Percentiles rank a stretch among this genome's conserved stretches.
phyloP scores from a whole-genome alignment of 805 yeast genomes.

The Metschnikowia lunata region DNA sequence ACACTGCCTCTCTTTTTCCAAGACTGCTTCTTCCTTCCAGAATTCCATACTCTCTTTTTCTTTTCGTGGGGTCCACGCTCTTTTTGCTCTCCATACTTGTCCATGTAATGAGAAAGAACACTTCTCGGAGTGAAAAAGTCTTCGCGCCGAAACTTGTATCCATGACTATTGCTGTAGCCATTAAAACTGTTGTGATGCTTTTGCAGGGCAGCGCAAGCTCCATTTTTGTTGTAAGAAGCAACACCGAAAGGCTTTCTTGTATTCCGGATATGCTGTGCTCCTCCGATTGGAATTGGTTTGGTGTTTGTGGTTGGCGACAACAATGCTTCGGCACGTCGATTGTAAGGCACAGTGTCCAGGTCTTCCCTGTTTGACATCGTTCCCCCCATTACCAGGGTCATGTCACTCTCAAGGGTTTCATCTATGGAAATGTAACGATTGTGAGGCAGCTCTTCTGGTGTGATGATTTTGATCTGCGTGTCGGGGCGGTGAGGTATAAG shows the following conservation, averaged over 20 bases:
- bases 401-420: slow-evolving; percentile 10
- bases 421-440: slow-evolving; percentile 6
- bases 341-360: slow-evolving; percentile 25
- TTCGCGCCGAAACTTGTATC: slow-evolving; percentile 49
- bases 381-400: slow-evolving; percentile 1
- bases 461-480: background rate
- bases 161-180: slow-evolving; percentile 7
- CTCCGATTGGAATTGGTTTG: slow-evolving; percentile 39
- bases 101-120: slow-evolving; percentile 66
- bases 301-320: slow-evolving; percentile 34
- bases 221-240: slow-evolving; percentile 48
- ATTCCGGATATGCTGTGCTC: slow-evolving; percentile 30
- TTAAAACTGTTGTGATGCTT: slow-evolving; percentile 8
- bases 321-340: slow-evolving; percentile 42
- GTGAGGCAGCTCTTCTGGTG: background rate
- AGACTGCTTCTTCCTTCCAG: slow-evolving; percentile 20
- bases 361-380: slow-evolving; percentile 4
- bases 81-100: slow-evolving; percentile 48
- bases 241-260: slow-evolving; percentile 60
- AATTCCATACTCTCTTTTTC: slow-evolving; percentile 17
- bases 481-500: background rate
- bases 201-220: slow-evolving; percentile 6
- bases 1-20: slow-evolving; percentile 23
- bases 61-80: slow-evolving; percentile 17
- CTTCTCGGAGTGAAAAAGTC: slow-evolving; percentile 79